phyloP scores from a whole-genome alignment of 805 yeast species.

The Spathaspora sp. region DNA sequence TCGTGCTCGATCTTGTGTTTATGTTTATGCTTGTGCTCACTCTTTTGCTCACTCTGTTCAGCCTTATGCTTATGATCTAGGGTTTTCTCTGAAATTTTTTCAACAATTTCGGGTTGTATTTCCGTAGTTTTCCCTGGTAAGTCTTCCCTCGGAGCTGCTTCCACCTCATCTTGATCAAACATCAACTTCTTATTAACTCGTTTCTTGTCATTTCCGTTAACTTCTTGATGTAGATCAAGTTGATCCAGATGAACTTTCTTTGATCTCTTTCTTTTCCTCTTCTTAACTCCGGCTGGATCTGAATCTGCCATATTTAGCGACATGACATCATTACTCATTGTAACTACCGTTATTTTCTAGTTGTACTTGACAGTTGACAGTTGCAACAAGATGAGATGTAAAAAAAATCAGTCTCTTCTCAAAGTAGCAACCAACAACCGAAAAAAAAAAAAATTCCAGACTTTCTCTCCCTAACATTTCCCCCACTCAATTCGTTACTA shows the following conservation, averaged over 20 bases:
- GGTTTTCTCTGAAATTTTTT: not conserved
- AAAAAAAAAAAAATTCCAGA: not conserved
- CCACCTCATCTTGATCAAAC: conserved; percentile 14
- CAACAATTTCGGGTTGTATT: not conserved
- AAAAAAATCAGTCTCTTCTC: not conserved
- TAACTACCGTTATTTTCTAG: not conserved
- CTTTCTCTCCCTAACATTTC: too few relatives aligned
- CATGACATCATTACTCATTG: not conserved
- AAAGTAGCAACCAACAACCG: not conserved
- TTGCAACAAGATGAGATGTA: not conserved
- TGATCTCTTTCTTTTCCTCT: conserved; percentile 29
- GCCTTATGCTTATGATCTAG: not conserved
- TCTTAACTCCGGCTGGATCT: conserved; percentile 14
- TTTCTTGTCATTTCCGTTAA: conserved; percentile 1
- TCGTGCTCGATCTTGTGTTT: conserved; percentile 5
- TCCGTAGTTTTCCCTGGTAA: not conserved
- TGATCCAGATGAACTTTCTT: conserved; percentile 3
- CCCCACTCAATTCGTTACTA: too few relatives aligned
- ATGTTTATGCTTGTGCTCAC: not conserved
- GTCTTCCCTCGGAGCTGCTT: not conserved
- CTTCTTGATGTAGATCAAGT: not conserved
- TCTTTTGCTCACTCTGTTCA: not conserved
- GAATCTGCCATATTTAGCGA: not conserved
- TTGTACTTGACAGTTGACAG: not conserved
- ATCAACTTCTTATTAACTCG: conserved; percentile 22